Percentiles rank a stretch among this genome's conserved stretches.
phyloP scores from a whole-genome alignment of 257 asterid species.

The Penstemon barbatus region DNA sequence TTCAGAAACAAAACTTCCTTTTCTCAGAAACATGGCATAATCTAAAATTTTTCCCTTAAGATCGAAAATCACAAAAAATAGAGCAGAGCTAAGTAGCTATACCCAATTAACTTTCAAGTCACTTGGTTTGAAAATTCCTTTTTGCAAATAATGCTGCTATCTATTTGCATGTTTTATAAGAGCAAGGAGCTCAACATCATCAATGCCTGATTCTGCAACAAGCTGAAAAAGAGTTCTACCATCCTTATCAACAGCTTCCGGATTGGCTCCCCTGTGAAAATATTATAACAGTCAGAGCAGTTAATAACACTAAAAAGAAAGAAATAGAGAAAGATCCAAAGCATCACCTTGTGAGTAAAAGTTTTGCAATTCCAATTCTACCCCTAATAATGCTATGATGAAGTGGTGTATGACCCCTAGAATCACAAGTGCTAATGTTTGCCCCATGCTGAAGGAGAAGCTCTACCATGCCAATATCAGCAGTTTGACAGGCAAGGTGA shows the following conservation, averaged over 20 bases:
- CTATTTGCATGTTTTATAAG: conserved; percentile 60
- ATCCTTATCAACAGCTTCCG: conserved; percentile 62
- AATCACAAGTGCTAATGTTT: conserved; percentile 53
- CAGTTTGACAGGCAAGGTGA: conserved; percentile 90
- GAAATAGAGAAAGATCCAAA: conserved; percentile 1
- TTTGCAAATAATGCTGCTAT: conserved; percentile 43
- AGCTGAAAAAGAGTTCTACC: conserved; percentile 72
- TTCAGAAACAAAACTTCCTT: not conserved
- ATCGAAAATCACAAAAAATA: not conserved
- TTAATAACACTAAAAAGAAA: not conserved
- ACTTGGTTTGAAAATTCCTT: conserved; percentile 1
- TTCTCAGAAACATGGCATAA: not conserved
- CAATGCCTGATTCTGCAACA: conserved; percentile 49
- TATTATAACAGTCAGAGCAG: conserved; percentile 12
- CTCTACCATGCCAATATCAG: conserved; percentile 89
- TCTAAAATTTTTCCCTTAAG: not conserved
- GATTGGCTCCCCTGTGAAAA: conserved; percentile 74
- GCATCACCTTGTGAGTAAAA: conserved; percentile 67
- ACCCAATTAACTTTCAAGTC: conserved; percentile 2
- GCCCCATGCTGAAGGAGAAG: conserved; percentile 91
- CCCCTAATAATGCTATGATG: conserved; percentile 78
- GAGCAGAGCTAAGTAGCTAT: not conserved
- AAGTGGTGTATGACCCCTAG: conserved; percentile 76
- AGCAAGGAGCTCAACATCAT: conserved; percentile 70
- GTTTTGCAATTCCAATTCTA: conserved; percentile 58